Conservation (phyloP, 2,329 filamentous ascomycete genomes). For the Monosporascus sp. region DNA sequence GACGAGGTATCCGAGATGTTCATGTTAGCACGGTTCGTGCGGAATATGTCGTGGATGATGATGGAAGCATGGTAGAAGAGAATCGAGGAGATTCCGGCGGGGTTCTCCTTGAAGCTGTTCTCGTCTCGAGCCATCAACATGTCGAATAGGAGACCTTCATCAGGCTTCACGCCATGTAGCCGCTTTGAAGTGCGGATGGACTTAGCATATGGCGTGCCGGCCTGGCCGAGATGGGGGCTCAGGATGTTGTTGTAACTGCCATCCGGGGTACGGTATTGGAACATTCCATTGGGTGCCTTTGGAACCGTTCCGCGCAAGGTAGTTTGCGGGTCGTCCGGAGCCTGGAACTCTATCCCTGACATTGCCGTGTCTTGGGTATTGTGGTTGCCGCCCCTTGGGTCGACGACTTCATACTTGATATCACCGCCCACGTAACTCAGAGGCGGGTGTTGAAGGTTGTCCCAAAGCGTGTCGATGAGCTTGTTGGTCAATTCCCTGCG, state of each 20-base stretch:
- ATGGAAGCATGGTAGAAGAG: slow-evolving; percentile 72
- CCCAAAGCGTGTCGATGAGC: slow-evolving; percentile 49
- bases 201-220: slow-evolving; percentile 63
- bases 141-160: slow-evolving; percentile 64
- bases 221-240: slow-evolving; percentile 58
- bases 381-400: slow-evolving; percentile 26
- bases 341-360: slow-evolving; percentile 35
- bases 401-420: slow-evolving; percentile 33
- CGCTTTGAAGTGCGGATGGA: slow-evolving; percentile 54
- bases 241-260: slow-evolving; percentile 50
- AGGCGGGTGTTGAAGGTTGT: slow-evolving; percentile 49
- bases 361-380: slow-evolving; percentile 21
- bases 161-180: slow-evolving; percentile 56
- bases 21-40: slow-evolving; percentile 57
- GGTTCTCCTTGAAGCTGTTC: slow-evolving; percentile 53
- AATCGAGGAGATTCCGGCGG: slow-evolving; percentile 68
- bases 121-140: slow-evolving; percentile 56
- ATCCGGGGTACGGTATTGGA: slow-evolving; percentile 31
- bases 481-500: slow-evolving; percentile 39
- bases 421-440: slow-evolving; percentile 37
- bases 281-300: slow-evolving; percentile 30
- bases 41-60: slow-evolving; percentile 58
- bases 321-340: slow-evolving; percentile 29
- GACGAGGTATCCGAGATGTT: slow-evolving; percentile 65
- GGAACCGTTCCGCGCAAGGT: slow-evolving; percentile 32